A percentile compares a stretch with the other conserved stretches of the same genome.
These are phyloP conservation scores for Taiozyma sp. DNA, from an alignment of 1,139 yeast species.

Conservation along the genomic window DNA sequence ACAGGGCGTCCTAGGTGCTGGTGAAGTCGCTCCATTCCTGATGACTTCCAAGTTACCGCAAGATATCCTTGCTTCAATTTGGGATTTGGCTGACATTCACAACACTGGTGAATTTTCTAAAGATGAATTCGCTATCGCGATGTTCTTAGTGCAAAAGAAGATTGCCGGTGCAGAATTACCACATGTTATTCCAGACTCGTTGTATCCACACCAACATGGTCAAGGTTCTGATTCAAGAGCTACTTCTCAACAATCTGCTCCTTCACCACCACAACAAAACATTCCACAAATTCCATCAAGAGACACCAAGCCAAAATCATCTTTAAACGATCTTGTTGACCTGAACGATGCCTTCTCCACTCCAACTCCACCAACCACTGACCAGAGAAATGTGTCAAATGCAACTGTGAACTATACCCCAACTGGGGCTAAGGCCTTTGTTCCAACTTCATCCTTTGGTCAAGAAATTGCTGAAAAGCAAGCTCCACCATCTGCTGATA, in stretches of 20 bases:
- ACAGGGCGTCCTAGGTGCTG: slow-evolving; percentile 63
- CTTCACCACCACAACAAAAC: slow-evolving; percentile 5
- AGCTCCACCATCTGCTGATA: slow-evolving; percentile 9
- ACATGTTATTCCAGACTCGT: slow-evolving; percentile 52
- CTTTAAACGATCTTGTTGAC: slow-evolving; percentile 65
- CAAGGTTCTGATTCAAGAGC: slow-evolving; percentile 7
- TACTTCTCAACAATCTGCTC: slow-evolving; percentile 22
- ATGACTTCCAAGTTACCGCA: slow-evolving; percentile 85
- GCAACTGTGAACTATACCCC: slow-evolving; percentile 23
- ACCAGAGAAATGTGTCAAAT: slow-evolving; percentile 30
- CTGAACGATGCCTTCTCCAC: slow-evolving; percentile 43
- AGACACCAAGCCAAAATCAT: slow-evolving; percentile 39
- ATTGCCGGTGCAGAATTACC: slow-evolving; percentile 78
- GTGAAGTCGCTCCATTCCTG: slow-evolving; percentile 83
- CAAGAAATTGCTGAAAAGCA: slow-evolving; percentile 44
- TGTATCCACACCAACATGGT: slow-evolving; percentile 29
- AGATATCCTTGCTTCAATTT: slow-evolving; percentile 79
- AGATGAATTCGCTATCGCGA: slow-evolving; percentile 87
- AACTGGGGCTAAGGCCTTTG: slow-evolving; percentile 27
- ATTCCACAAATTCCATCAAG: slow-evolving; percentile 30
- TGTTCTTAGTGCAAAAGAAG: slow-evolving; percentile 85
- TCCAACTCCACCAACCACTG: slow-evolving; percentile 28
- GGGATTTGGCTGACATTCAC: slow-evolving; percentile 93
- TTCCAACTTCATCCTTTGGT: slow-evolving; percentile 58
- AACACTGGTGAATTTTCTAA: slow-evolving; percentile 80